Evolutionary conservation across 768 basidiomycete genomes (phyloP), one percentile per base, ranked within the genome.

Genomic region (Auricularia heimuer): DNA sequence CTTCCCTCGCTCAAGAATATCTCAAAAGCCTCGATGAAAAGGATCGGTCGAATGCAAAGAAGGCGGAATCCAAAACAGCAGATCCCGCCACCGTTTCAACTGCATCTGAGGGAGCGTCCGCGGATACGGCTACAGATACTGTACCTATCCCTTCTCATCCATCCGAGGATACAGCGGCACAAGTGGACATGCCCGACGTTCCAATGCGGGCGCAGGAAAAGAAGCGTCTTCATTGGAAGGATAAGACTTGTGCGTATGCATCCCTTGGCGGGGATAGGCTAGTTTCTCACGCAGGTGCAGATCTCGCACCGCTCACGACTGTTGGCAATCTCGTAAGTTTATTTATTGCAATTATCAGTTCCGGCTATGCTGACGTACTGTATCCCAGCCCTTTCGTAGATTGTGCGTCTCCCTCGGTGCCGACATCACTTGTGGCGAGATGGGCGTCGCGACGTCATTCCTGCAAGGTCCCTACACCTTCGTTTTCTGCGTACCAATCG

Each of bases 351-450:
- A 10, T 35, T 3, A 56, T 37, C 29, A n/a, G 63, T 24, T 21
- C 63, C 51, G 51, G 61, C 33, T 24, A 45, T 54, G 42, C 35
- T 64, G 45, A 56, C 33, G 54, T 64, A 51, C 54, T 34, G 51
- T 42, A 64, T 63, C 60, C 6, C 66, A 95, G 89, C 97, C 97
- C 2, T 99, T 98, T 80, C 86, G 97, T 18, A 83, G 95, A 11
- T 77, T 98, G 6, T 97, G 94, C 69, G 87, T 90, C 8, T 78
- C 83, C 33, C 86, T 89, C 65, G 96, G 96, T 14, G 93, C 90
- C 2, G 94, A 96, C 68, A 97, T 98, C 69, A 96, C 94, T 3
- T 94, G 92, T 68, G 93, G 94, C 33, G 96, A 98, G 76, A 98
- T 98, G 96, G 94, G 92, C 3, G 83, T 99, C n/a, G 88, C 94